Evolutionary conservation across 495 filamentous ascomycete genomes (phyloP).

Genomic region (Bacidia gigantensis): DNA sequence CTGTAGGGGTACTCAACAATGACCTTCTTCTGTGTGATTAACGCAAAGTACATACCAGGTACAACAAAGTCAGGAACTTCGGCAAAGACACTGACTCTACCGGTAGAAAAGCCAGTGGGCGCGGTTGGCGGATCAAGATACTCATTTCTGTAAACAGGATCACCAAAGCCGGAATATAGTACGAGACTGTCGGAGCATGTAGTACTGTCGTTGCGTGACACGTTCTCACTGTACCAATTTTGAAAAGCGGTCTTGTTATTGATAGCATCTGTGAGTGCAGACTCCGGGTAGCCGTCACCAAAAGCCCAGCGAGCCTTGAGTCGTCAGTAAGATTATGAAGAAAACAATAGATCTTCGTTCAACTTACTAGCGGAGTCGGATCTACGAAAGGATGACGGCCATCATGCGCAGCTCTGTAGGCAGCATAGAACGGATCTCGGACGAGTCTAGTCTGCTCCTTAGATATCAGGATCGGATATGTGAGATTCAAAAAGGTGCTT

Average conservation of each 20-base stretch:
- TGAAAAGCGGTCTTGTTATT: conserved; percentile 19
- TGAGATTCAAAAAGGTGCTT: conserved; percentile 25
- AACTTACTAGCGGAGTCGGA: conserved; percentile 31
- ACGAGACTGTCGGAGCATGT: conserved; percentile 31
- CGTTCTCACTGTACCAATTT: conserved; percentile 18
- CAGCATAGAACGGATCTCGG: conserved; percentile 36
- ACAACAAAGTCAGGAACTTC: conserved; percentile 44
- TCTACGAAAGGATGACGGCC: conserved; percentile 41
- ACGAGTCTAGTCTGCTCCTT: conserved; percentile 37
- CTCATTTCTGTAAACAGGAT: conserved; percentile 24
- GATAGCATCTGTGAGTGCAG: conserved; percentile 19
- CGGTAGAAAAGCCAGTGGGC: conserved; percentile 10
- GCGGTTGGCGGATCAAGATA: conserved; percentile 7
- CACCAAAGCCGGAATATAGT: conserved; percentile 21
- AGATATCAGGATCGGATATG: conserved; percentile 37
- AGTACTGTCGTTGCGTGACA: conserved; percentile 28
- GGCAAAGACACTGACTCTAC: conserved; percentile 32
- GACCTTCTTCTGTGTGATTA: not conserved
- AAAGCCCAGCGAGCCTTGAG: conserved; percentile 38
- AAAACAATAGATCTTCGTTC: not conserved
- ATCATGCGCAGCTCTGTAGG: conserved; percentile 34
- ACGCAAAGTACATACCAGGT: conserved; percentile 23
- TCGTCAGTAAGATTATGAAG: not conserved
- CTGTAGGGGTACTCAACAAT: not conserved
- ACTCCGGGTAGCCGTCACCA: conserved; percentile 30